Base-by-base conservation (phyloP, 2,329 filamentous ascomycete species). In the Dothistroma pini region DNA sequence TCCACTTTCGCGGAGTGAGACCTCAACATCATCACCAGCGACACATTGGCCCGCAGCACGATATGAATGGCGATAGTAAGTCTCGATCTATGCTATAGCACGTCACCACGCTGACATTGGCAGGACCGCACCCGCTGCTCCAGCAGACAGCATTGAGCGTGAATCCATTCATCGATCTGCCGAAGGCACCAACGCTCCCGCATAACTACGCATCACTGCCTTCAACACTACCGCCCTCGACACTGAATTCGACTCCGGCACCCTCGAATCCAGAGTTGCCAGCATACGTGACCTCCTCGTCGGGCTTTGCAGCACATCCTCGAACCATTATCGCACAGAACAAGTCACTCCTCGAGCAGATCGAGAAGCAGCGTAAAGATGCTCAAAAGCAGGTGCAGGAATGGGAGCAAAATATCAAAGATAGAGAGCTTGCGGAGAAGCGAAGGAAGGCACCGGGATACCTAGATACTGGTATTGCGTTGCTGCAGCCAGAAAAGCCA, bases 191-290 rank as follows among this genome's bases (percentile, higher is more conserved):
- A 21, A 96, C 93, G 0, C 86, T 99, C 8, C 93, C 95, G 25
- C 97, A 97, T 80, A 96, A 91, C 69, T 97, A 97, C 83, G 93
- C 93, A 74, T 84, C 87, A 11, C 88, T 97, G 72, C 91, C 93
- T 0, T 93, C 91, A 0, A 89, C 91, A 1, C 85, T 97, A 0
- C 93, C 95, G 0, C 86, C 86, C 1, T 89, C 90, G 1, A 82
- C 86, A 35, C 84, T 86, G 8, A 82, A 83, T 61, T 78, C 60
- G 71, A 64, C 66, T 21, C 76, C 70, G 66, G 76, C 72, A 60
- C 70, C 67, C 60, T 74, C 63, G 63, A 73, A 63, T 63, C 69
- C 63, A 66, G 76, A 70, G 65, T 54, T 85, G 67, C 82, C 81
- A 32, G 84, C 83, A 66, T 97, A 96, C 76, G 87, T 97, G 22